These are phyloP conservation scores for Lagenaria siceraria DNA, from an alignment of 306 rosid genomes.

Conservation along the genomic window DNA sequence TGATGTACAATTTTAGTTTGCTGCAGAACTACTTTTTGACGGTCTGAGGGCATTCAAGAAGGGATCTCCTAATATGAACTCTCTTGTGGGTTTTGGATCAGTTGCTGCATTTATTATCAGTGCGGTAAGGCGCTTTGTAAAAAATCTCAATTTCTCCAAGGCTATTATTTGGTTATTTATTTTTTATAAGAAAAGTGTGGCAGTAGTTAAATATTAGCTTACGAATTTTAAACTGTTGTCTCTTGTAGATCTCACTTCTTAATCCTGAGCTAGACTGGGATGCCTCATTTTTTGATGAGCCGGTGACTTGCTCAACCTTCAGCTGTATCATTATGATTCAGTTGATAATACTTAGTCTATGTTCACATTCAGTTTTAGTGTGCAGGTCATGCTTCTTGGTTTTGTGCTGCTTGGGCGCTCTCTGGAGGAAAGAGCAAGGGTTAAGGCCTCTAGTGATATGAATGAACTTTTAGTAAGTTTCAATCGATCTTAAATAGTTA, in stretches of 20 bases:
- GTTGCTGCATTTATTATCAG: constrained; percentile 85
- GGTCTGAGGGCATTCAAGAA: constrained; percentile 70
- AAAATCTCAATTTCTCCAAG: constrained; percentile 11
- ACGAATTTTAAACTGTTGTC: constrained; percentile 7
- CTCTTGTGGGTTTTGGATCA: constrained; percentile 94
- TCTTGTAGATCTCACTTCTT: constrained; percentile 70
- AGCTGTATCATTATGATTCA: constrained; percentile 4
- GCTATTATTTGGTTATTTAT: constrained; percentile 7
- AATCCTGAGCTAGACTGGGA: constrained; percentile 72
- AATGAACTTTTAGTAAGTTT: constrained; percentile 82
- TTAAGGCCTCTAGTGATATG: constrained; percentile 95
- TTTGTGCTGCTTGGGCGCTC: constrained; percentile 97
- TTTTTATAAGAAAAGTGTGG: not conserved
- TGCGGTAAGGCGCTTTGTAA: constrained; percentile 42
- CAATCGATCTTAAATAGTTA: not conserved
- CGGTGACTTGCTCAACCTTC: constrained; percentile 74
- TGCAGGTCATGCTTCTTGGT: constrained; percentile 99
- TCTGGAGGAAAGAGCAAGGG: constrained; percentile 86
- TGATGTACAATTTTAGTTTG: constrained; percentile 4
- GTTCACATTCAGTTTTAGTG: constrained; percentile 26
- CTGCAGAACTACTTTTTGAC: constrained; percentile 77
- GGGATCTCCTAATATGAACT: constrained; percentile 95
- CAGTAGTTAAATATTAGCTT: not conserved
- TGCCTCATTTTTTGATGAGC: constrained; percentile 93
- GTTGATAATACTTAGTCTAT: not conserved